Evolutionary conservation across 2,329 filamentous ascomycete species (phyloP).

Genomic region (Fusarium torreyae): DNA sequence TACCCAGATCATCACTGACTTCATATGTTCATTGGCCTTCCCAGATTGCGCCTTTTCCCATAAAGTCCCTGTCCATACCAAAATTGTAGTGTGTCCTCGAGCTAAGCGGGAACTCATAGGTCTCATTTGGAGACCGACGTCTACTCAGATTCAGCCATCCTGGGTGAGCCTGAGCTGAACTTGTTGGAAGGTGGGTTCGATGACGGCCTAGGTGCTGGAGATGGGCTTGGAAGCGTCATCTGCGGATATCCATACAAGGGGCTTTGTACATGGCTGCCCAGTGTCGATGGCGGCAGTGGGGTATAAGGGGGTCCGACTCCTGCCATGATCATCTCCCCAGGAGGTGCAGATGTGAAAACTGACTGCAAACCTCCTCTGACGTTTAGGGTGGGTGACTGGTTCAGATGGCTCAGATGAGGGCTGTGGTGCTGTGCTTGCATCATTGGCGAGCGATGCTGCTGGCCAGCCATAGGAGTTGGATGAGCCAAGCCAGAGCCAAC

Average conservation of each 20-base stretch:
- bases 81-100: neutral
- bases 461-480: neutral
- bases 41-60: neutral
- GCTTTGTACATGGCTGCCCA: neutral
- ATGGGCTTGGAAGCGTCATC: constrained; percentile 42
- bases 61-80: constrained; percentile 12
- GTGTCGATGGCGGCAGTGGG: constrained; percentile 7
- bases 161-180: neutral
- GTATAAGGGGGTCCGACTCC: neutral
- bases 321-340: neutral
- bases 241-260: constrained; percentile 4
- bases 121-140: constrained; percentile 1
- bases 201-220: constrained; percentile 35
- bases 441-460: neutral
- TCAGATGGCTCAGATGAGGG: neutral
- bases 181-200: constrained; percentile 4
- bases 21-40: neutral
- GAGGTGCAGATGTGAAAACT: neutral
- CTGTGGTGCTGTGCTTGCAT: neutral
- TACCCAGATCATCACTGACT: neutral
- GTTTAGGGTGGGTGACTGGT: neutral
- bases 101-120: too few relatives aligned
- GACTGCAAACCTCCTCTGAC: neutral
- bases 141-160: neutral
- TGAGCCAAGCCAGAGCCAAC: neutral